phyloP scores from a whole-genome alignment of 164 flowering plant genomes.

The Nymphaea thermarum region DNA sequence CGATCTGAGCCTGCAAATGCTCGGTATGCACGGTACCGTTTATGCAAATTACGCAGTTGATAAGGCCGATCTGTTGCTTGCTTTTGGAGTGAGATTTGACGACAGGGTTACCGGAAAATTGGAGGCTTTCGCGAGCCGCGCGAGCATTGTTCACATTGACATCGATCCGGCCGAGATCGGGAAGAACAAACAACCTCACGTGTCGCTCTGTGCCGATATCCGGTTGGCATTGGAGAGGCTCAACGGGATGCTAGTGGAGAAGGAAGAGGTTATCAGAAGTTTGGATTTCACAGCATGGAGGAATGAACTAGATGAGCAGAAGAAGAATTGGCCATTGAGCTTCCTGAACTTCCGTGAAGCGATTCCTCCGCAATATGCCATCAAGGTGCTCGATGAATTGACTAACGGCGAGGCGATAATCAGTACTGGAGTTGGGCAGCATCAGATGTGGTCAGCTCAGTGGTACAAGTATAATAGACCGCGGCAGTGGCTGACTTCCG shows the following conservation, averaged over 20 bases:
- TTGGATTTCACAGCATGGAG: slow-evolving; percentile 46
- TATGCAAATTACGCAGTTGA: slow-evolving; percentile 67
- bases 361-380: slow-evolving; percentile 28
- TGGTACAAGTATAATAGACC: slow-evolving; percentile 9
- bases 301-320: slow-evolving; percentile 44
- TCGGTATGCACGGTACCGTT: slow-evolving; percentile 75
- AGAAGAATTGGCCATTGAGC: slow-evolving; percentile 32
- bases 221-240: slow-evolving; percentile 37
- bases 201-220: slow-evolving; percentile 53
- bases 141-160: slow-evolving; percentile 65
- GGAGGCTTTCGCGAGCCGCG: slow-evolving; percentile 62
- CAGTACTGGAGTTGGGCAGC: slow-evolving; percentile 15
- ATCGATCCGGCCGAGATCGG: slow-evolving; percentile 70
- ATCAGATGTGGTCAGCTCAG: slow-evolving; percentile 19
- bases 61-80: slow-evolving; percentile 44
- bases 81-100: slow-evolving; percentile 67
- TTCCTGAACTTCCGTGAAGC: slow-evolving; percentile 49
- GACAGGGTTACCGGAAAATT: slow-evolving; percentile 66
- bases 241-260: slow-evolving; percentile 29
- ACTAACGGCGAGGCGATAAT: slow-evolving; percentile 12
- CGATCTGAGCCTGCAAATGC: slow-evolving; percentile 46
- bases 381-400: slow-evolving; percentile 9
- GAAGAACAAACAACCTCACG: slow-evolving; percentile 64
- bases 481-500: slow-evolving; percentile 11
- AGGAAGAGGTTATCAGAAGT: slow-evolving; percentile 1